Evolutionary conservation across 2,329 filamentous ascomycete species (phyloP), one percentile per base, ranked within the genome.

Genomic region (Epichloe sibirici): DNA sequence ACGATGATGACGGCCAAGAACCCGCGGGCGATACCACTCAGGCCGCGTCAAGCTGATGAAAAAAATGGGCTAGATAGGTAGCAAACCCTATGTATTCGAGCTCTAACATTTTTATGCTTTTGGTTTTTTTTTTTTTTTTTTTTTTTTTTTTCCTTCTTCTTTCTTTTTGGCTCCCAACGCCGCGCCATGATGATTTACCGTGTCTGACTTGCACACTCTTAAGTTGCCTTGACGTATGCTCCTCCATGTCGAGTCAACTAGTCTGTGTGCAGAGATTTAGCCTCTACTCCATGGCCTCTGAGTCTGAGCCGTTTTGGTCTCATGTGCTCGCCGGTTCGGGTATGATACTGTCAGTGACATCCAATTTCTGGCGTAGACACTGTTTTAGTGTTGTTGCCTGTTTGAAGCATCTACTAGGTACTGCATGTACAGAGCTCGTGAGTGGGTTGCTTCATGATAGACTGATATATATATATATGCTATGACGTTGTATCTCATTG

Each of bases 231-330:
- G 79, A 82, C 73, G 71, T 37, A 68, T 75, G 66, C 76, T 79
- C 73, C 73, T 78, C 86, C 79, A 79, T 91, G 83, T 82, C 81
- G 81, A 90, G 88, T 83, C 85, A 83, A 93, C 90, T 83, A 93
- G 90, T 95, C 90, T 87, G 82, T 83, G 86, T 94, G 90, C 90
- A 88, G 76, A 95, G 77, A 95, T 78, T 54, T 71, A 79, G 63
- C 67, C 71, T 69, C 69, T 66, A 60, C 61, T 64, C 64, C 17
- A 61, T 60, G 67, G 70, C 69, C 15, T 35, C 65, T 69, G 70
- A 68, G 64, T 62, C 55, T 59, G 61, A 58, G 61, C 69, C 78
- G 78, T 81, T 74, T 79, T 81, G 78, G 69, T 57, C 61, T 52
- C 42, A n/a, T 56, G 59, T 49, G 49, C 59, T 64, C 56, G 58